A percentile compares a stretch with the other conserved stretches of the same genome.
Evolutionary conservation across 1,284 basidiomycete species (phyloP).

Genomic region (Puccinia hordei): DNA sequence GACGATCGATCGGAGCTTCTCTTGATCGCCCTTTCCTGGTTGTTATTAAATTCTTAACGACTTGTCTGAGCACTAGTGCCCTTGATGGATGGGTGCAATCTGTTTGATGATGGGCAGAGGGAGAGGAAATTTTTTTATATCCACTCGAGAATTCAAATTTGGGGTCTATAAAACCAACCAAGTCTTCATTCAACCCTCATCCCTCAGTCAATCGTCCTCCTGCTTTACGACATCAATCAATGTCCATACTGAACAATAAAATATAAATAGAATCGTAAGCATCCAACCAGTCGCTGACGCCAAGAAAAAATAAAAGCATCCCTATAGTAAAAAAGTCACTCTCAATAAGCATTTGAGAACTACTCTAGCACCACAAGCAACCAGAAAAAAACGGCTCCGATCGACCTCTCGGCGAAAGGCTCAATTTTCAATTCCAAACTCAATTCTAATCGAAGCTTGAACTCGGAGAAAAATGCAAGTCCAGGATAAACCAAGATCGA

Average conservation of each 20-base stretch:
- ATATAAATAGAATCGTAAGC: not conserved
- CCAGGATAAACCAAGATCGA: not conserved
- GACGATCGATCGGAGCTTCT: not conserved
- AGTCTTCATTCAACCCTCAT: not conserved
- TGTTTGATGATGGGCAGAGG: slow-evolving; percentile 15
- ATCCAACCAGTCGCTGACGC: too few species aligned
- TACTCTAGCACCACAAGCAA: not conserved
- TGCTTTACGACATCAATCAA: not conserved
- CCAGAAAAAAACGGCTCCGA: not conserved
- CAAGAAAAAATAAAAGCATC: too few species aligned
- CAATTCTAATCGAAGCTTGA: not conserved
- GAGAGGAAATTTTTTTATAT: not conserved
- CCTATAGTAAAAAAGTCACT: not conserved
- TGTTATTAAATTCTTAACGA: not conserved
- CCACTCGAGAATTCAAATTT: not conserved
- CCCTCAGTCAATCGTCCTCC: not conserved
- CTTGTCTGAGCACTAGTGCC: not conserved
- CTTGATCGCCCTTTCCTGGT: not conserved
- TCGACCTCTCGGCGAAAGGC: not conserved
- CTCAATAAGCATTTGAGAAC: not conserved
- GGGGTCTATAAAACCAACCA: not conserved
- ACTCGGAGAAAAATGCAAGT: not conserved
- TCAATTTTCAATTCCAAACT: not conserved
- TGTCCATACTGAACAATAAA: not conserved
- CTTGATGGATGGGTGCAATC: not conserved